These are phyloP conservation scores for Firmiana major DNA, from an alignment of 345 rosid species.

Conservation along the genomic window DNA sequence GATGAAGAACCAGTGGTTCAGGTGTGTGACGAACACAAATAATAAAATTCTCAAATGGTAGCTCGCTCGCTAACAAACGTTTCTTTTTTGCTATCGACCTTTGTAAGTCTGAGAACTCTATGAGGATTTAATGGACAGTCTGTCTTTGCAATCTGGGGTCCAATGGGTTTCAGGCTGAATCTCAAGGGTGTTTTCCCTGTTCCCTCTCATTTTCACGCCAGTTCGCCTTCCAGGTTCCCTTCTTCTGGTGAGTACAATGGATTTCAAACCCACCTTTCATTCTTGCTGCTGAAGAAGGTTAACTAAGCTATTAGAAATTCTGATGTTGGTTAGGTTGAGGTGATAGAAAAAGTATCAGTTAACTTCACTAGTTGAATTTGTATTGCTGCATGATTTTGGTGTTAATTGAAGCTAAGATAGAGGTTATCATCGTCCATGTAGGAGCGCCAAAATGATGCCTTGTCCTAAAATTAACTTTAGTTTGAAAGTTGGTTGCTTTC, in stretches of 20 bases:
- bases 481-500: not conserved
- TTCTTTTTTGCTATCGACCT: not conserved
- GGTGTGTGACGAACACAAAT: slow-evolving; percentile 19
- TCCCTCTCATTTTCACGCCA: too few species aligned
- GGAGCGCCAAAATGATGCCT: not conserved
- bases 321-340: not conserved
- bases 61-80: not conserved
- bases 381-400: not conserved
- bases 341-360: not conserved
- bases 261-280: not conserved
- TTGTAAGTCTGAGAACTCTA: not conserved
- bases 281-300: not conserved
- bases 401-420: not conserved
- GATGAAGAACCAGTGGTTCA: slow-evolving; percentile 66
- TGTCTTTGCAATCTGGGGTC: slow-evolving; percentile 14
- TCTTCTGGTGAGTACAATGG: slow-evolving; percentile 33
- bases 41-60: not conserved
- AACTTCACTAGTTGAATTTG: not conserved
- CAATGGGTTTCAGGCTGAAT: slow-evolving; percentile 40
- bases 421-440: not conserved
- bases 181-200: slow-evolving; percentile 38
- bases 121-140: slow-evolving; percentile 29
- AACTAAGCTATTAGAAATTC: not conserved
- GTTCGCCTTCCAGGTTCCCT: slow-evolving; percentile 29
- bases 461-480: not conserved